Base-by-base conservation (phyloP, 257 asterid species). In the Solanum microdontum region DNA sequence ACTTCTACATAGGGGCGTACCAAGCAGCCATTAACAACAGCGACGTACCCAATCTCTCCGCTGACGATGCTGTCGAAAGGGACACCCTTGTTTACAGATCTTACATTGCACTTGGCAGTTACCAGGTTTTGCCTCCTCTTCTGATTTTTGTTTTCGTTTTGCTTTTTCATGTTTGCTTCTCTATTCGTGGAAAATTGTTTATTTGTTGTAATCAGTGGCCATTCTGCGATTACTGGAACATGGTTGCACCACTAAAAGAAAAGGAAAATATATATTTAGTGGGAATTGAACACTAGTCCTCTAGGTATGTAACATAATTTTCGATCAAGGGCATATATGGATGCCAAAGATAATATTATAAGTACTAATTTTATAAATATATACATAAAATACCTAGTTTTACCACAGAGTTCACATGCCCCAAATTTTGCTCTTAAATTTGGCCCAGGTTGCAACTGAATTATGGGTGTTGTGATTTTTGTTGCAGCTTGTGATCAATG, bases 1-100 rank as follows among this genome's bases (percentile, higher is more conserved):
- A 92, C 72, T 97, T 97, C 88, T 97, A 94, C 90, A 70, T 95
- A 82, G 99, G 98, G 21, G 98, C 99, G 24, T 97, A 94, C 89
- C 99, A 97, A 93, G 96, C 98, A 34, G 98, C 98, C 64, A 97
- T 97, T 90, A 97, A 94, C 95, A 94, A 92, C 94, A 95, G 98
- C 91, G 95, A 94, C 86, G 88, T 95, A 90, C 98, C 98, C 4
- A 93, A 95, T 87, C 97, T 97, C 84, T 95, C 98, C 1, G 70
- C 94, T 2, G 98, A 93, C 84, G 98, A 95, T 88, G 91, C 88
- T 86, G 88, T 95, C 75, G 99, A 95, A 90, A 91, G 98, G 79
- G 99, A 97, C 76, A 88, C 94, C 72, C 88, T 94, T 85, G 98
- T 97, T 64, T 93, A 93, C 88, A 93, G 99, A 70, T 97, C 99